These are phyloP conservation scores for Diddensiella transvaalensis DNA, from an alignment of 805 yeast genomes.

Conservation along the genomic window DNA sequence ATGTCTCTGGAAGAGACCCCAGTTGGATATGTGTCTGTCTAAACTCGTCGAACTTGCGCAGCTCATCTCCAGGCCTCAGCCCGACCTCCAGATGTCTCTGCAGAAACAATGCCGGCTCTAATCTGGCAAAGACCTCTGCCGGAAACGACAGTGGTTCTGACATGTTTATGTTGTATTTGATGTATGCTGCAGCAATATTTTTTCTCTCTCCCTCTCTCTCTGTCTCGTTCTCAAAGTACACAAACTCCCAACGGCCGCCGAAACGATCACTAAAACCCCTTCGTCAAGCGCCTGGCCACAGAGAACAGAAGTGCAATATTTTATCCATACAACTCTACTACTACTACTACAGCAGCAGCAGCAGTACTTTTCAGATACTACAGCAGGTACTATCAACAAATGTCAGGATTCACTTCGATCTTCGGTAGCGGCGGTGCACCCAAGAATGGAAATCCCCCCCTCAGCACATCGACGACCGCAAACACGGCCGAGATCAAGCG, in stretches of 20 bases:
- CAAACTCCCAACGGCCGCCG: no score
- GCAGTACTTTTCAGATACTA: no score
- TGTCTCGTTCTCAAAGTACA: neutral
- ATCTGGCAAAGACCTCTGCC: conserved; percentile 75
- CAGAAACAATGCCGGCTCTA: conserved; percentile 80
- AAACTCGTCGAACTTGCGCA: conserved; percentile 70
- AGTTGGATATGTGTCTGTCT: conserved; percentile 46
- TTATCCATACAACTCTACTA: no score
- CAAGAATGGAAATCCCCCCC: conserved; percentile 11
- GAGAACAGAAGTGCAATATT: no score
- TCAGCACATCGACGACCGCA: conserved; percentile 16
- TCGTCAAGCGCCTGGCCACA: no score
- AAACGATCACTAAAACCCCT: no score
- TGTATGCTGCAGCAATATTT: no score
- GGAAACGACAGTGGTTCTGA: conserved; percentile 58
- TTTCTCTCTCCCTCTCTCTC: neutral
- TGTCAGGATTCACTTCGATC: conserved; percentile 24
- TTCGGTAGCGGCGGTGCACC: conserved; percentile 23
- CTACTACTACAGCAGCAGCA: neutral
- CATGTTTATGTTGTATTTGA: neutral
- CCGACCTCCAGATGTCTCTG: conserved; percentile 75
- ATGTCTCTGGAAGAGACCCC: conserved; percentile 30
- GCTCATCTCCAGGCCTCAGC: conserved; percentile 58
- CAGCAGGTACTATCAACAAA: conserved; percentile 6
- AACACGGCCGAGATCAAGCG: conserved; percentile 46